Evolutionary conservation across 2,329 filamentous ascomycete genomes (phyloP).

Genomic region (Ascochyta rabiei): DNA sequence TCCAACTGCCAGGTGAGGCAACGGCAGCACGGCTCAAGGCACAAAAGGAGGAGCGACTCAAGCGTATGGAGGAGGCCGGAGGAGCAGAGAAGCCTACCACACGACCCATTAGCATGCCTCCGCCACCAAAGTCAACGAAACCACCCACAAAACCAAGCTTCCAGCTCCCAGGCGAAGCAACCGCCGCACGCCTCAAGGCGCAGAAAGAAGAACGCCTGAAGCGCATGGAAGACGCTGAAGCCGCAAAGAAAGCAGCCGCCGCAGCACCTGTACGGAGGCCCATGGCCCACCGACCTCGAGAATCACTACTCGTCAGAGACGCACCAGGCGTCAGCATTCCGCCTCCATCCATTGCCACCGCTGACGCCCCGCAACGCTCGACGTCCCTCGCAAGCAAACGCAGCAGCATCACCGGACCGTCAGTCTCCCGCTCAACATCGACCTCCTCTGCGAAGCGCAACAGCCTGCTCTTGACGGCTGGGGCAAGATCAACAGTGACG

Average conservation of each 20-base stretch:
- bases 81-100: constrained; percentile 37
- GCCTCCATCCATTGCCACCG: constrained; percentile 6
- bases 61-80: constrained; percentile 46
- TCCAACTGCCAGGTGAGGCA: constrained; percentile 61
- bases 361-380: constrained; percentile 17
- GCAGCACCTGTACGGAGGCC: constrained; percentile 52
- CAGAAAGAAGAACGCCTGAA: constrained; percentile 45
- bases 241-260: constrained; percentile 48
- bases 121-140: constrained; percentile 58
- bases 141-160: constrained; percentile 58
- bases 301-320: constrained; percentile 21
- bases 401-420: constrained; percentile 25
- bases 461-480: constrained; percentile 27
- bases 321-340: constrained; percentile 24
- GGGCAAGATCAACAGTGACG: constrained; percentile 33
- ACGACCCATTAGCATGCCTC: constrained; percentile 55
- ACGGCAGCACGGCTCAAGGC: constrained; percentile 49
- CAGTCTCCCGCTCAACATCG: constrained; percentile 27
- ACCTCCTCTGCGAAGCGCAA: constrained; percentile 33
- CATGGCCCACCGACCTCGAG: constrained; percentile 36
- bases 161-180: constrained; percentile 59
- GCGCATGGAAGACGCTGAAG: constrained; percentile 40
- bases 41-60: constrained; percentile 41
- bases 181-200: constrained; percentile 47
- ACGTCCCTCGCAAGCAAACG: constrained; percentile 30